Conservation (phyloP, 371 early-diverging fungal species). For the Circinella umbellata region DNA sequence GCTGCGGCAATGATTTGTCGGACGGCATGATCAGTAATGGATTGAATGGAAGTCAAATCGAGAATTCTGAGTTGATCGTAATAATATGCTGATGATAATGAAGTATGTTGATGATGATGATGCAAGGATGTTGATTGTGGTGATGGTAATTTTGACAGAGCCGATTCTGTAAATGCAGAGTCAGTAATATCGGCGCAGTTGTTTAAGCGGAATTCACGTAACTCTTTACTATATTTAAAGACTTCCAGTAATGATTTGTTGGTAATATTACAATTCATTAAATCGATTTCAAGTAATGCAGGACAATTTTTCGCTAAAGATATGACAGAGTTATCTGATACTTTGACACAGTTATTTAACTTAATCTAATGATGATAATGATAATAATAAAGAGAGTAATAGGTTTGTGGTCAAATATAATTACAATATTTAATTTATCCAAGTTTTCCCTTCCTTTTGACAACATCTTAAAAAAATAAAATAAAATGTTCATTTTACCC, state of each 20-base stretch:
- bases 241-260: conserved; percentile 51
- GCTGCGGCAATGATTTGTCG: conserved; percentile 54
- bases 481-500: conserved; percentile 31
- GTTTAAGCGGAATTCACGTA: conserved; percentile 61
- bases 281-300: conserved; percentile 61
- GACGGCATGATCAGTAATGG: conserved; percentile 60
- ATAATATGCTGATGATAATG: background rate
- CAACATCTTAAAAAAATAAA: background rate
- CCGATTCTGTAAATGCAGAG: conserved; percentile 45
- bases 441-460: background rate
- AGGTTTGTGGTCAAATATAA: too few relatives aligned
- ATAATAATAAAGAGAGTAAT: background rate
- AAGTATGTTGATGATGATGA: too few relatives aligned
- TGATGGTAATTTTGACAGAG: conserved; percentile 18
- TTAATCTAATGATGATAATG: conserved; percentile 51
- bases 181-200: conserved; percentile 53
- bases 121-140: background rate
- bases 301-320: conserved; percentile 59
- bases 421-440: background rate
- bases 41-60: conserved; percentile 56
- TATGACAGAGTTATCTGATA: conserved; percentile 57
- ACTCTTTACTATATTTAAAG: conserved; percentile 47
- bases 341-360: conserved; percentile 54
- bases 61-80: conserved; percentile 66
- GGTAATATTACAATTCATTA: conserved; percentile 59